Percentiles rank a stretch among this genome's conserved stretches.
Evolutionary conservation across 306 rosid genomes (phyloP).

Genomic region (peach (Prunus persica)): DNA sequence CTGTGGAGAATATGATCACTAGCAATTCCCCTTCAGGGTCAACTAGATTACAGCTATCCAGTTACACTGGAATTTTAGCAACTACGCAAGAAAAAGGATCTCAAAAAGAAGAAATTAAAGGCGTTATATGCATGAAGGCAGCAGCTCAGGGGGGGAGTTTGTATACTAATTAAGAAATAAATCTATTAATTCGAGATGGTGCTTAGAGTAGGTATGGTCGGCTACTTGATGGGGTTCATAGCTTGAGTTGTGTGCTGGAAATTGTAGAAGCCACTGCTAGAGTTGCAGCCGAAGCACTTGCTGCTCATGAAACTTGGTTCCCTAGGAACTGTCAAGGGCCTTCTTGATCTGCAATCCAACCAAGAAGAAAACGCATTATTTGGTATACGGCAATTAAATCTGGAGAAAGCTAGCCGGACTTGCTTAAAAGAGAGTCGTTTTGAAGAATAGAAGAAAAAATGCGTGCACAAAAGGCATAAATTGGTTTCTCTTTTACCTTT

Average conservation of each 20-base stretch:
- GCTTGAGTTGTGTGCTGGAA: slow-evolving; percentile 47
- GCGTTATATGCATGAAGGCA: neutral
- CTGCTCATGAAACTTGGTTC: slow-evolving; percentile 67
- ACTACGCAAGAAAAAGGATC: neutral
- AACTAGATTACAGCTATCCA: neutral
- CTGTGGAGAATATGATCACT: neutral
- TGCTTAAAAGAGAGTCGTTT: too few relatives aligned
- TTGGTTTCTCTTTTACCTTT: slow-evolving; percentile 42
- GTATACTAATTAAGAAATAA: neutral
- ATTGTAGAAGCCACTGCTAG: slow-evolving; percentile 43
- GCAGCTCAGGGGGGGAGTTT: neutral
- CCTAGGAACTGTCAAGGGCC: slow-evolving; percentile 61
- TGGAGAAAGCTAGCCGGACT: too few relatives aligned
- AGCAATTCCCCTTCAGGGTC: neutral
- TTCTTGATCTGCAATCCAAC: slow-evolving; percentile 56
- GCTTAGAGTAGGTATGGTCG: neutral
- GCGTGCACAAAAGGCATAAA: neutral
- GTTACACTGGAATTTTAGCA: neutral
- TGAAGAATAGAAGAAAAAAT: neutral
- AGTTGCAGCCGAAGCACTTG: slow-evolving; percentile 45
- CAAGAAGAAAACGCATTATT: too few relatives aligned
- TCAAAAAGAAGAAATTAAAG: neutral
- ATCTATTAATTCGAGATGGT: neutral
- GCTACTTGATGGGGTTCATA: slow-evolving; percentile 50
- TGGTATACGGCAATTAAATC: too few relatives aligned